These are phyloP conservation scores for Eimeria falciformis DNA, from an alignment of 169 alveolate species.

Conservation along the genomic window DNA sequence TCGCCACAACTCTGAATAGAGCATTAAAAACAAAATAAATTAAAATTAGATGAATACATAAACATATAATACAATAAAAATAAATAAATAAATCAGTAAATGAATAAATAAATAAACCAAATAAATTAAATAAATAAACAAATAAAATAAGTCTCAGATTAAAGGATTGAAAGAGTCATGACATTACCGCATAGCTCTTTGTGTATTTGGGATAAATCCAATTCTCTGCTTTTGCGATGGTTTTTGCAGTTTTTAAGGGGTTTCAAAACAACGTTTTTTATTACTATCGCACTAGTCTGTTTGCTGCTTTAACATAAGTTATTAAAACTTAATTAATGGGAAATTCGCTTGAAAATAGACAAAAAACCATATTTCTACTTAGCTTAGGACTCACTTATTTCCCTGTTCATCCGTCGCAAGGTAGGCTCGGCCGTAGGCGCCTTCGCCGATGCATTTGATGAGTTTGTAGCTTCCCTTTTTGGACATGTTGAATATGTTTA, in stretches of 20 bases:
- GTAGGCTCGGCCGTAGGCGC: constrained; percentile 73
- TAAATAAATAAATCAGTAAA: background rate
- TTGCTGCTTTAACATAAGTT: background rate
- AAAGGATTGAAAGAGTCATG: no score
- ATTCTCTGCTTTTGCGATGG: no score
- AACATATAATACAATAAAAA: background rate
- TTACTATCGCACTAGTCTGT: background rate
- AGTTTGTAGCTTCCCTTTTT: constrained; percentile 6
- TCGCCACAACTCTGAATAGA: constrained; percentile 85
- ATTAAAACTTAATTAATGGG: background rate
- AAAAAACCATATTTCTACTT: no score
- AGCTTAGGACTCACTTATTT: background rate
- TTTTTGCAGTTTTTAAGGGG: no score
- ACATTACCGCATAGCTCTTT: no score
- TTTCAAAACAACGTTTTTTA: background rate
- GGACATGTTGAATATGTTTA: background rate
- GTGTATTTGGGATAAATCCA: no score
- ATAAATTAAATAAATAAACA: background rate
- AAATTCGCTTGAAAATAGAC: background rate
- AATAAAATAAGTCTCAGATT: no score
- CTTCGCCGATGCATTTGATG: constrained; percentile 65
- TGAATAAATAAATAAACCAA: background rate
- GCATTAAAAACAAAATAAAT: background rate
- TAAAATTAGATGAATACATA: background rate
- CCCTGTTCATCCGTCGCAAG: constrained; percentile 55